phyloP scores from a whole-genome alignment of 1,139 yeast genomes.

The Kodamaea derodonti region DNA sequence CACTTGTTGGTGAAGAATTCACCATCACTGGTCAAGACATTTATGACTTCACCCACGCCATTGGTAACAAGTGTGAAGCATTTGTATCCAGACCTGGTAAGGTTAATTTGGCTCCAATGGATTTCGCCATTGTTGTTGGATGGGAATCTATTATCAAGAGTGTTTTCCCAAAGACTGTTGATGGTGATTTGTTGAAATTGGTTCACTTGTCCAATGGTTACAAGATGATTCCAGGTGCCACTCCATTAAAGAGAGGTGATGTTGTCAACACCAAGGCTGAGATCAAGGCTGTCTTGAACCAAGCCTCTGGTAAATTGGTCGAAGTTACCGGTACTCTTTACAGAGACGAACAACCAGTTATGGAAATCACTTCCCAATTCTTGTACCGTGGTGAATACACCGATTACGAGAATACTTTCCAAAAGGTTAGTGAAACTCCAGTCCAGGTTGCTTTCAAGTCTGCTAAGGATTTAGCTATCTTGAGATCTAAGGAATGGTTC shows the following conservation, averaged over 20 bases:
- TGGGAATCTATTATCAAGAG: constrained; percentile 98
- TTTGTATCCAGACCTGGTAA: constrained; percentile 87
- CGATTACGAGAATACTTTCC: constrained; percentile 91
- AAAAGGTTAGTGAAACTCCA: constrained; percentile 83
- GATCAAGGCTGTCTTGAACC: constrained; percentile 84
- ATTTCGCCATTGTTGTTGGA: constrained; percentile 96
- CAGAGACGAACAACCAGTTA: constrained; percentile 73
- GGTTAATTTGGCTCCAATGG: constrained; percentile 93
- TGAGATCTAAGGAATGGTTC: constrained; percentile 97
- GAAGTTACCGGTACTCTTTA: constrained; percentile 89
- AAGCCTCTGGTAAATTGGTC: constrained; percentile 90
- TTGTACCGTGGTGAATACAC: constrained; percentile 89
- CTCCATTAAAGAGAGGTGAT: constrained; percentile 87
- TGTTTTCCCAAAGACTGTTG: constrained; percentile 92
- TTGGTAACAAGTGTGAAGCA: constrained; percentile 96
- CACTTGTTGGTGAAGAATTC: constrained; percentile 68
- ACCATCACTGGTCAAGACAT: constrained; percentile 74
- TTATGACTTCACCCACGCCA: constrained; percentile 92
- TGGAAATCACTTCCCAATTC: constrained; percentile 94
- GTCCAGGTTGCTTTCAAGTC: constrained; percentile 70
- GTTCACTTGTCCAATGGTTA: constrained; percentile 96
- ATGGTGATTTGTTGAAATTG: constrained; percentile 90
- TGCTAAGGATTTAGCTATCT: constrained; percentile 87
- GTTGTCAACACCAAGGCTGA: constrained; percentile 78
- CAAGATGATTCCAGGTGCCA: constrained; percentile 89